Evolutionary conservation across 768 basidiomycete species (phyloP).

Genomic region (Mycena galericulata): DNA sequence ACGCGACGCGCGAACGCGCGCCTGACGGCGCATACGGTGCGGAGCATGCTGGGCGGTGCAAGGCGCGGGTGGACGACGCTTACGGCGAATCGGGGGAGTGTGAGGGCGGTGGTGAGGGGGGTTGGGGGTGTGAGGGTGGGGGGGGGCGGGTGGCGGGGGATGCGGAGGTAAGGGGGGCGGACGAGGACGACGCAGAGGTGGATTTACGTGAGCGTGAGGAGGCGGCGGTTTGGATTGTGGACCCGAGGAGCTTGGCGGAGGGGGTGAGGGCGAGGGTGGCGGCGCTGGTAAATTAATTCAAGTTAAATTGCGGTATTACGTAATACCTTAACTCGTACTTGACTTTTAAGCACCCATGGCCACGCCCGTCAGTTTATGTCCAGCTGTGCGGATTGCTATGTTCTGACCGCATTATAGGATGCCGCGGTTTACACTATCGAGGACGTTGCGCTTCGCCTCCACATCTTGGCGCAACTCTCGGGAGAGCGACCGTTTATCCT

Average conservation of each 20-base stretch:
- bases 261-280: conserved; percentile 50
- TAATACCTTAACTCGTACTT: no score
- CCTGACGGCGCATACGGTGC: conserved; percentile 82
- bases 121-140: conserved; percentile 58
- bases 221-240: conserved; percentile 78
- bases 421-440: no score
- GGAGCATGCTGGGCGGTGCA: conserved; percentile 78
- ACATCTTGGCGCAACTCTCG: no score
- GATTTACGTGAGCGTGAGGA: conserved; percentile 29
- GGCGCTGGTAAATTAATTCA: no score
- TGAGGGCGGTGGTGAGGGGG: conserved; percentile 79
- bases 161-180: no score
- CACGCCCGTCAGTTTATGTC: no score
- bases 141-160: conserved; percentile 49
- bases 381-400: no score
- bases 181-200: conserved; percentile 21
- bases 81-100: conserved; percentile 85
- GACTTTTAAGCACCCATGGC: no score
- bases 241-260: conserved; percentile 85
- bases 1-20: conserved; percentile 67
- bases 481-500: no score
- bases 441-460: no score
- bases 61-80: conserved; percentile 84
- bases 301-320: no score
- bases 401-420: no score